Base-by-base conservation (phyloP, 176 grass and related monocot species). In the Metroxylon sagu region DNA sequence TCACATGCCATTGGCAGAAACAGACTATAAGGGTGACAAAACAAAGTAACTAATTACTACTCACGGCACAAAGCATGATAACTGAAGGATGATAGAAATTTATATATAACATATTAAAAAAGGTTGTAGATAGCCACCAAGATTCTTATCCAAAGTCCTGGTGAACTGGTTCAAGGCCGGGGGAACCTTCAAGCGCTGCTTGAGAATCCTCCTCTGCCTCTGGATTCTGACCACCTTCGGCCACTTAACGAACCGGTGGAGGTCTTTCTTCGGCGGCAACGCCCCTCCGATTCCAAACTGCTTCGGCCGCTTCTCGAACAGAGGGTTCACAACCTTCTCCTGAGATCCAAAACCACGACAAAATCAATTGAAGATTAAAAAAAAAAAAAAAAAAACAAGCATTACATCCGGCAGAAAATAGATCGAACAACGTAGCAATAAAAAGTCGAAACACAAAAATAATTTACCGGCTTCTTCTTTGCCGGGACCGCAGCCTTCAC, bases 381-480 rank as follows among this genome's bases (percentile, higher is more conserved):
- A 39, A 10, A 10, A 2, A 39, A 43, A 43, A 2, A 43, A 43
- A 43, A 43, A 43, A 0, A 1, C 12, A 2, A 43, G 35, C 7
- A 43, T 8, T 35, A 35, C 31, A 35, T 35, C 5, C 2, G 8
- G 31, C 2, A 35, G 6, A 35, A 7, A 35, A 2, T 35, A 7
- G 31, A 35, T 8, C 8, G 7, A 35, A 10, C 5, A 35, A 35
- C 8, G 6, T 35, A 35, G 6, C 31, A 8, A 35, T 35, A 10
- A 35, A 8, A 35, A 35, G 0, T 43, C 35, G 3, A 43, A 12
- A 43, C 8, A 23, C 12, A 3, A 43, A 35, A 43, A 12, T 43
- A 12, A 35, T 43, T 43, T 43, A 60, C 59, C 52, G 74, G 49
- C 50, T 69, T 70, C 74, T 77, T 77, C 66, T 60, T 70, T 17